Conservation (phyloP, 2,329 filamentous ascomycete species). For the Periconia sp. region DNA sequence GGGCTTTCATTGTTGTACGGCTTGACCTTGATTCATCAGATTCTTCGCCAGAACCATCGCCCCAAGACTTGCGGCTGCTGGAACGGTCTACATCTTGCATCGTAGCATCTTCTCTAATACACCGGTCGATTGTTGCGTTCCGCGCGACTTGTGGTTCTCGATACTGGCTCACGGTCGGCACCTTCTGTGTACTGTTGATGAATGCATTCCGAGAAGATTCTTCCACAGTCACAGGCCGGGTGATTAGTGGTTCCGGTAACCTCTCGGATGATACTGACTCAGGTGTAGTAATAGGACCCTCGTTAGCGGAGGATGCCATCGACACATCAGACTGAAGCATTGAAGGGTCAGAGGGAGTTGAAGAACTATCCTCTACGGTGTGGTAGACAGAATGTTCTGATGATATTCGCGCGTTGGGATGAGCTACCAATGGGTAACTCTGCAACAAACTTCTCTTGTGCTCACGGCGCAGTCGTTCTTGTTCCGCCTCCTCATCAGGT, state of each 20-base stretch:
- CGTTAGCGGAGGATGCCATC: constrained; percentile 22
- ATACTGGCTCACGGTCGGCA: constrained; percentile 40
- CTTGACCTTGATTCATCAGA: constrained; percentile 32
- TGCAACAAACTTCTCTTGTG: constrained; percentile 46
- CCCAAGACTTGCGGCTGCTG: constrained; percentile 29
- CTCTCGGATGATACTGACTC: constrained; percentile 18
- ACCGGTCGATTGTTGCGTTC: constrained; percentile 9
- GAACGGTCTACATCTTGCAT: constrained; percentile 21
- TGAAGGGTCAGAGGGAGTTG: constrained; percentile 21
- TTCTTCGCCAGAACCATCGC: constrained; percentile 48
- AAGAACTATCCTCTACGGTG: constrained; percentile 16
- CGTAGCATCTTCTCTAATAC: constrained; percentile 25
- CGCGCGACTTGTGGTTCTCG: constrained; percentile 9
- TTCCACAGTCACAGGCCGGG: constrained; percentile 21
- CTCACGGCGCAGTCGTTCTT: constrained; percentile 41
- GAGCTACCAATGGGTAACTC: constrained; percentile 14
- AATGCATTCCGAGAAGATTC: constrained; percentile 48
- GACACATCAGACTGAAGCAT: constrained; percentile 23
- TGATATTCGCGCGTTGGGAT: constrained; percentile 27
- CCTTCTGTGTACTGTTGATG: constrained; percentile 51
- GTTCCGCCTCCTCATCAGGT: constrained; percentile 36
- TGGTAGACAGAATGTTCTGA: constrained; percentile 26
- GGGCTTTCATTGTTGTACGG: constrained; percentile 27
- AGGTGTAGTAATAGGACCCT: constrained; percentile 21
- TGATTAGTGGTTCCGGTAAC: constrained; percentile 5